These are phyloP conservation scores for Exsudoporus frostii DNA, from an alignment of 768 basidiomycete genomes.

Conservation along the genomic window DNA sequence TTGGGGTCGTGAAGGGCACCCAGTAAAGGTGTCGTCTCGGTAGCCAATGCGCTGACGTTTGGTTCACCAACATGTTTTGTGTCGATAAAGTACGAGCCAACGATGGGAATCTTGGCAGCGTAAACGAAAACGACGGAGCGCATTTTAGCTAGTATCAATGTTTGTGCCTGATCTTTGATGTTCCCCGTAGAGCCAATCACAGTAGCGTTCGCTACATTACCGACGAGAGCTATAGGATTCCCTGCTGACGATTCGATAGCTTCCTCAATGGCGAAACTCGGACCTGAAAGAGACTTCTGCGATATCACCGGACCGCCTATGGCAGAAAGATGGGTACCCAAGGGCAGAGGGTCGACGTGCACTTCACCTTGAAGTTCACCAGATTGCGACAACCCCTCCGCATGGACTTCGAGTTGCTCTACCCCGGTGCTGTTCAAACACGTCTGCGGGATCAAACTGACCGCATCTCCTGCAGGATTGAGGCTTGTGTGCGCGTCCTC, in stretches of 20 bases:
- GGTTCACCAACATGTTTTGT: conserved; percentile 1
- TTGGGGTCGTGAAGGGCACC: conserved; percentile 22
- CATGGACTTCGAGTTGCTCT: neutral
- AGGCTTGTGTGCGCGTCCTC: neutral
- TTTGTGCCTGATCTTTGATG: neutral
- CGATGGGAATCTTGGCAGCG: conserved; percentile 19
- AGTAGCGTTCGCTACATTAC: neutral
- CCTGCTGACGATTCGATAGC: neutral
- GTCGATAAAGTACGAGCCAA: conserved; percentile 20
- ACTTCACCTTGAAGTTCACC: neutral
- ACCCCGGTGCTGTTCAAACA: neutral
- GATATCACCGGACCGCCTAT: neutral
- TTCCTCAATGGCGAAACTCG: neutral
- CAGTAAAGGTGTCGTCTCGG: conserved; percentile 26
- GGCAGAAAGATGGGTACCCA: neutral
- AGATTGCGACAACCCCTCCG: neutral
- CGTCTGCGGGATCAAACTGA: neutral
- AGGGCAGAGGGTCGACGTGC: neutral
- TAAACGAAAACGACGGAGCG: conserved; percentile 10
- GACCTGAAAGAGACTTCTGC: neutral
- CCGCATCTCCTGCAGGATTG: neutral
- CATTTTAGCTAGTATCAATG: neutral
- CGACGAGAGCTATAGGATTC: neutral
- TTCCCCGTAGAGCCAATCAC: neutral
- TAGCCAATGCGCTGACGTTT: neutral